Evolutionary conservation across 306 rosid species (phyloP).

Genomic region (Vigna mungo): DNA sequence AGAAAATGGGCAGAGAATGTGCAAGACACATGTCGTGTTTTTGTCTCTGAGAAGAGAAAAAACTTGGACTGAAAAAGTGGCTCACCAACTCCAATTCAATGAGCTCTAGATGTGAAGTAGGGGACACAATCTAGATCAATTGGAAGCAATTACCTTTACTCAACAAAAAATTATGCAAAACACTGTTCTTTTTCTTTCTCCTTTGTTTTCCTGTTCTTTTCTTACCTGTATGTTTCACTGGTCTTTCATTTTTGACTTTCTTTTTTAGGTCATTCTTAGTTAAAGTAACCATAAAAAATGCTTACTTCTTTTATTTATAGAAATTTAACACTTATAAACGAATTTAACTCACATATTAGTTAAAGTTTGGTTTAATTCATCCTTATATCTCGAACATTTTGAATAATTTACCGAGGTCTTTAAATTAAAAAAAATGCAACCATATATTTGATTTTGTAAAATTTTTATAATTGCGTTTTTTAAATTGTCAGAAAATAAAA

Average conservation of each 20-base stretch:
- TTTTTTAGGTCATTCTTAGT: not conserved
- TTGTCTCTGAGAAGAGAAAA: constrained; percentile 28
- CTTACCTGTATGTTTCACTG: not conserved
- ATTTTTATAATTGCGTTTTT: too few relatives aligned
- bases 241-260: not conserved
- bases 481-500: too few relatives aligned
- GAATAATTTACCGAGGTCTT: too few relatives aligned
- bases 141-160: constrained; percentile 39
- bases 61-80: constrained; percentile 45
- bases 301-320: not conserved
- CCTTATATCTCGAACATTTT: too few relatives aligned
- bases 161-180: constrained; percentile 35
- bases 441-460: too few relatives aligned
- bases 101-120: constrained; percentile 21
- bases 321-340: too few relatives aligned
- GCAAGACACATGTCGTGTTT: constrained; percentile 22
- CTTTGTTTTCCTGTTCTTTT: not conserved
- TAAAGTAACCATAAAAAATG: not conserved
- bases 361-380: too few relatives aligned
- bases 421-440: too few relatives aligned
- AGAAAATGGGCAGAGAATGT: constrained; percentile 47
- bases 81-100: constrained; percentile 37
- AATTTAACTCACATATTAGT: too few relatives aligned
- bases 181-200: constrained; percentile 26
- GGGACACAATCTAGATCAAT: constrained; percentile 30